phyloP scores from a whole-genome alignment of 1,284 basidiomycete species.

The Afroboletus lepidellus region DNA sequence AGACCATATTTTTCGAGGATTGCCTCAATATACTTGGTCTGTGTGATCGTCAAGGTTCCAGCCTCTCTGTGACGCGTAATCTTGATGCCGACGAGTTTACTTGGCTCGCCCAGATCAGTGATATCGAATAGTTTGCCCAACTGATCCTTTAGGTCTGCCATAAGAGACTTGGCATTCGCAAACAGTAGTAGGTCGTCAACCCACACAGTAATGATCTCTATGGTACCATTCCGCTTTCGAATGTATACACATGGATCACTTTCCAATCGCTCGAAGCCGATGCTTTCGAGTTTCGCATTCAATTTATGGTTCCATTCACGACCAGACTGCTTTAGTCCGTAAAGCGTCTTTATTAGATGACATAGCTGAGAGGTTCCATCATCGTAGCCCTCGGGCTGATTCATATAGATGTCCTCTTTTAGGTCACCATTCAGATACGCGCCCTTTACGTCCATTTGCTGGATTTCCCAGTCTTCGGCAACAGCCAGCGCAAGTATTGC shows the following conservation, averaged over 20 bases:
- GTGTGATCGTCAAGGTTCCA: too few relatives aligned
- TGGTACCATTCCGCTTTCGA: neutral
- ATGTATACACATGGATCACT: neutral
- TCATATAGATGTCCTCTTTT: slow-evolving; percentile 11
- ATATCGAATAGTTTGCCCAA: too few relatives aligned
- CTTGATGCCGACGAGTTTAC: too few relatives aligned
- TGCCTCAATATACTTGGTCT: too few relatives aligned
- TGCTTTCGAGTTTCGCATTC: neutral
- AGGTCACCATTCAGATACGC: too few relatives aligned
- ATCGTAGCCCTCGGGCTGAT: slow-evolving; percentile 32
- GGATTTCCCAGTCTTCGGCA: neutral
- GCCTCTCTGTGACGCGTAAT: neutral
- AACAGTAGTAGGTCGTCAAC: neutral
- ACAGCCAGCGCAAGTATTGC: too few relatives aligned
- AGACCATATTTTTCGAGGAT: too few relatives aligned
- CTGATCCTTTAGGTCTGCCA: too few relatives aligned
- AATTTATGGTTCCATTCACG: too few relatives aligned
- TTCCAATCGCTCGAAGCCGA: neutral
- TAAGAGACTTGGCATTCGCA: neutral
- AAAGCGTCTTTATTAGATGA: too few relatives aligned
- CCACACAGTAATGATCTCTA: neutral
- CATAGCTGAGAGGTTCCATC: too few relatives aligned
- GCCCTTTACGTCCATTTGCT: neutral
- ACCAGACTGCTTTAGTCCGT: too few relatives aligned
- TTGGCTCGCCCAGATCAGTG: neutral